Conservation (phyloP, 73 alveolate species). For the Stentor coeruleus region DNA sequence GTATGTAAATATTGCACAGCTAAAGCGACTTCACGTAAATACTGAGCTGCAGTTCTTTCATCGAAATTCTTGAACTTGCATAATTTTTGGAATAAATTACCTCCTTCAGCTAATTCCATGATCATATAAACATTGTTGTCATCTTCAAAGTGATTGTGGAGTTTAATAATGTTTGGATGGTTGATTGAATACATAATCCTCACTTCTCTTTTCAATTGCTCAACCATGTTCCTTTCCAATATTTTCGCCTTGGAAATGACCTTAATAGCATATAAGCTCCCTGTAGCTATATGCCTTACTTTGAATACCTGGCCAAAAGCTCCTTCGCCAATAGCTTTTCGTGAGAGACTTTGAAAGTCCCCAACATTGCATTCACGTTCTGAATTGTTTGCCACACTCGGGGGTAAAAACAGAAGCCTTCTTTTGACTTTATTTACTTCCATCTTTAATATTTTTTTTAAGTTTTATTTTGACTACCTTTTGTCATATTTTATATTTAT, state of each 20-base stretch:
- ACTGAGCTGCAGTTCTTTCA: too few species aligned
- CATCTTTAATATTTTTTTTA: too few species aligned
- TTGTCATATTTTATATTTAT: too few species aligned
- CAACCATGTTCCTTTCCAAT: conserved; percentile 67
- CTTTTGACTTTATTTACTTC: too few species aligned
- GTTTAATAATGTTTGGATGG: conserved; percentile 77
- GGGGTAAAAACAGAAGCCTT: too few species aligned
- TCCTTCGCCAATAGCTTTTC: conserved; percentile 58
- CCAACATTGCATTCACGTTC: conserved; percentile 86
- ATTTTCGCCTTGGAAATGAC: conserved; percentile 75
- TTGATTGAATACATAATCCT: conserved; percentile 73
- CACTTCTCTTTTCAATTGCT: conserved; percentile 72
- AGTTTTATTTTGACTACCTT: too few species aligned
- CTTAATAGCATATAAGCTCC: conserved; percentile 78
- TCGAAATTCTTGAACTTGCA: too few species aligned
- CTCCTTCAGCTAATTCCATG: conserved; percentile 64
- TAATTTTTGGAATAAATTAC: too few species aligned
- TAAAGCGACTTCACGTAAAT: neutral
- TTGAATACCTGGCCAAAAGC: conserved; percentile 63
- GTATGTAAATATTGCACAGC: neutral
- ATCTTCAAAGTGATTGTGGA: conserved; percentile 82
- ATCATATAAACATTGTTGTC: conserved; percentile 84
- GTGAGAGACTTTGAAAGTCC: conserved; percentile 73
- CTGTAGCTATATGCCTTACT: too few species aligned
- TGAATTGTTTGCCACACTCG: conserved; percentile 65